Base-by-base conservation (phyloP, 1,284 basidiomycete genomes). In the Fomitopsis schrenkii region DNA sequence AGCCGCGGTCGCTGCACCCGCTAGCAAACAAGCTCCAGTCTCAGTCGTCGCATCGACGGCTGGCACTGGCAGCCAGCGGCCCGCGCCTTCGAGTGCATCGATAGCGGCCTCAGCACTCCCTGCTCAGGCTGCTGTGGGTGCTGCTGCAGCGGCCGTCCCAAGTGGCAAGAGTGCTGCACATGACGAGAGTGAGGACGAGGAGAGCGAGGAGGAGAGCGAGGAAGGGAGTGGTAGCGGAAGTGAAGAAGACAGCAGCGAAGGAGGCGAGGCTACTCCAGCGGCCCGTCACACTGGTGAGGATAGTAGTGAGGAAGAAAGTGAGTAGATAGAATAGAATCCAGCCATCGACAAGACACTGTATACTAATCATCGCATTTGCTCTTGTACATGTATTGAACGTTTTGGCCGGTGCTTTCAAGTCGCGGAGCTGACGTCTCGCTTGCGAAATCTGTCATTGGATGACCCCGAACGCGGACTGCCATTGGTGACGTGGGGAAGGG, bases 161-260 rank as follows among this genome's bases (percentile, higher is more conserved):
- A 77, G 78, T 2, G 77, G 79, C 9, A 78, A 79, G n/a, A 80
- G 80, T 2, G 80, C 82, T 4, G 78, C 79, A 1, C 77, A 79
- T 6, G 78, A 80, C 15, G 74, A 74, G 3, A 59, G 56, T 14
- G 64, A 59, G 36, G 61, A 60, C 5, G 65, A 66, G 35, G 63
- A 61, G 22, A 33, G 46, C 19, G 61, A 63, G 14, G 59, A 60
- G 33, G 53, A 44, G 40, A 38, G 36, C 19, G 57, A 36, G 17
- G 55, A 48, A 40, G 55, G 30, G 17, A 41, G 52, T 55, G 35
- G 33, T 42, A 46, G 40, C 19, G 45, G 57, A 12, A 46, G 36
- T n/a, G 46, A 33, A 15, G 48, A 53, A 38, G 35, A 19, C 12
- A 42, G 45, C 17, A 53, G 58, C 22, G 35, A 33, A 33, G 48